Evolutionary conservation across 495 filamentous ascomycete species (phyloP).

Genomic region (Lasiosphaeria ovina): DNA sequence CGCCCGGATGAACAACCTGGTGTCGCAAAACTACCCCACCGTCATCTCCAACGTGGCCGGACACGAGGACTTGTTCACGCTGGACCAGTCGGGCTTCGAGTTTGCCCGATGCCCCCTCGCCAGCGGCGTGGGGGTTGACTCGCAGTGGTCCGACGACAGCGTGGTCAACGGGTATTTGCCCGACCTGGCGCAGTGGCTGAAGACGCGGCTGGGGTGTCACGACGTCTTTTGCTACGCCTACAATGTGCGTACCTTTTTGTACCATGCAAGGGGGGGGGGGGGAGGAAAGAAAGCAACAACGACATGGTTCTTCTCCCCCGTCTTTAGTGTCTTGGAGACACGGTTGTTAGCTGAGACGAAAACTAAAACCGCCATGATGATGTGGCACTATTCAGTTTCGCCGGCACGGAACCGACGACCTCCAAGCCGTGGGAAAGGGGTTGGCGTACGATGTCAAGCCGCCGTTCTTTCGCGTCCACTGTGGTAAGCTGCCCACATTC

Average conservation of each 20-base stretch:
- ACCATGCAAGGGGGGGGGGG: background rate
- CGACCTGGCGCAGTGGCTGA: slow-evolving; percentile 8
- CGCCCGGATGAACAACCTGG: slow-evolving; percentile 15
- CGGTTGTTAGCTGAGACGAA: background rate
- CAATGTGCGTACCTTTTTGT: slow-evolving; percentile 8
- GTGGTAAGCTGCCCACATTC: slow-evolving; percentile 2
- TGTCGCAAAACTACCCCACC: slow-evolving; percentile 1
- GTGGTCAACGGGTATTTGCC: slow-evolving; percentile 8
- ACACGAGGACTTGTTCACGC: slow-evolving; percentile 1
- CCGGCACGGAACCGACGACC: slow-evolving; percentile 2
- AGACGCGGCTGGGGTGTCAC: slow-evolving; percentile 3
- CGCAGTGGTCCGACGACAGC: slow-evolving; percentile 1
- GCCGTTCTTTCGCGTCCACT: slow-evolving; percentile 12
- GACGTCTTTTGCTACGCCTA: slow-evolving; percentile 14
- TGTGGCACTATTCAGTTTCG: slow-evolving; percentile 2
- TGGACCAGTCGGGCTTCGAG: slow-evolving; percentile 12
- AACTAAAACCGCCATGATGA: background rate
- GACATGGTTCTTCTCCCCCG: background rate
- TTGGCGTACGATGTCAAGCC: slow-evolving; percentile 9
- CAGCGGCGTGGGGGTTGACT: background rate
- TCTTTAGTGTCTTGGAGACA: background rate
- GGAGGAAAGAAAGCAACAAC: too few species aligned
- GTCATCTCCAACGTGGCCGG: slow-evolving; percentile 7
- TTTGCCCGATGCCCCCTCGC: slow-evolving; percentile 9
- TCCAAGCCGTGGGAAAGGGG: background rate